Evolutionary conservation across 2,329 filamentous ascomycete species (phyloP), one percentile per base, ranked within the genome.

Genomic region (Trichophyton verrucosum): DNA sequence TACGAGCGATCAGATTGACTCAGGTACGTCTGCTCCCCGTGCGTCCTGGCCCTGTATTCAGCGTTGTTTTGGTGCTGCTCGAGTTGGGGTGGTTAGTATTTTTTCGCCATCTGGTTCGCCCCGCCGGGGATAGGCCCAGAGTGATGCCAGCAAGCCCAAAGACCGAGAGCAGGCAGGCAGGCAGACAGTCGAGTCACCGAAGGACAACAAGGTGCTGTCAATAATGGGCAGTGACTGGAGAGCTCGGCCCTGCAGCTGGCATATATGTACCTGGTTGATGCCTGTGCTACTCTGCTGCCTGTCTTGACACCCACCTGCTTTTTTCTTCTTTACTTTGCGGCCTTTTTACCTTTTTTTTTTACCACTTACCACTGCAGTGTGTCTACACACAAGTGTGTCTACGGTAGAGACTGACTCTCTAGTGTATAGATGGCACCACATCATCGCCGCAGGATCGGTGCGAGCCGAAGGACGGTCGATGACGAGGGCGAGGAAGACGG

Each of bases 401-500:
- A 44, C 15, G 22, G 9, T 11, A 17, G 27, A 30, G 13, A 6
- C 49, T 53, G 24, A 53, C 22, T 13, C 49, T 13, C 15, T n/a
- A 24, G 8, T 11, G 9, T 38, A 30, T 30, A 53, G 49, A 79
- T 79, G 77, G 75, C 73, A 68, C 72, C 72, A 61, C 66, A 68
- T 61, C 72, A 70, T 67, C 72, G 73, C 68, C 75, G 72, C 68
- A 73, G 75, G 59, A 74, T 78, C 61, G 72, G 75, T 62, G 71
- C 74, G 57, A 77, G 76, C 66, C 72, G 76, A 65, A 72, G 77
- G 63, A 71, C 74, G 66, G 72, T 75, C 63, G 70, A 71, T 61
- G 75, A 78, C 61, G 78, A 80, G 63, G 77, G 79, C 62, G 77
- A 75, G 57, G 77, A 79, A 63, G 77, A 79, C 63, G 73, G 72